Conservation (phyloP, 495 filamentous ascomycete genomes). For the Corynascus novoguineensis region DNA sequence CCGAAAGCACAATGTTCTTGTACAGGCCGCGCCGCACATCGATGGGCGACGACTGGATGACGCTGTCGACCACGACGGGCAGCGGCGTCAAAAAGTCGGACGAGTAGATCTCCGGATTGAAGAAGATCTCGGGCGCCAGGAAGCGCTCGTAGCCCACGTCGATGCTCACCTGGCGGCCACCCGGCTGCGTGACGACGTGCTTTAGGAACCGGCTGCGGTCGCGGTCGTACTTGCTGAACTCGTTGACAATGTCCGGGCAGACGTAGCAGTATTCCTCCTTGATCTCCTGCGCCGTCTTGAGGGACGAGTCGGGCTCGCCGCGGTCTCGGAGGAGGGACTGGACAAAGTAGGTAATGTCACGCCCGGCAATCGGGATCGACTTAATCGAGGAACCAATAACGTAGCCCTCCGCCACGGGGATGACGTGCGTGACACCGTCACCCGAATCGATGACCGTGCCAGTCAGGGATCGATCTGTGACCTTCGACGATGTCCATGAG, state of each 20-base stretch:
- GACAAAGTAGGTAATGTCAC: slow-evolving; percentile 97
- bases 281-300: slow-evolving; percentile 95
- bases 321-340: slow-evolving; percentile 93
- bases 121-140: slow-evolving; percentile 97
- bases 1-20: slow-evolving; percentile 98
- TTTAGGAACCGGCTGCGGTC: slow-evolving; percentile 87
- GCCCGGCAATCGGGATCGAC: slow-evolving; percentile 93
- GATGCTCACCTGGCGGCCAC: slow-evolving; percentile 74
- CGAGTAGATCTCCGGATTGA: slow-evolving; percentile 98
- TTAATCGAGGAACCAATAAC: slow-evolving; percentile 99
- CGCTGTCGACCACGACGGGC: slow-evolving; percentile 86
- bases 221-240: slow-evolving; percentile 85
- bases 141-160: slow-evolving; percentile 98
- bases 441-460: slow-evolving; percentile 97
- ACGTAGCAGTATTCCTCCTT: slow-evolving; percentile 99
- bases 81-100: slow-evolving; percentile 96
- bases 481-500: slow-evolving; percentile 97
- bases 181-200: slow-evolving; percentile 80
- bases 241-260: slow-evolving; percentile 96
- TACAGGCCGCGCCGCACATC: slow-evolving; percentile 95
- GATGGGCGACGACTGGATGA: slow-evolving; percentile 95
- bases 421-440: slow-evolving; percentile 97
- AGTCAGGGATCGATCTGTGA: slow-evolving; percentile 92
- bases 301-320: slow-evolving; percentile 89
- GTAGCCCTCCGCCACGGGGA: slow-evolving; percentile 97